Conservation (phyloP, 2,329 filamentous ascomycete genomes). For the Alternaria dauci region DNA sequence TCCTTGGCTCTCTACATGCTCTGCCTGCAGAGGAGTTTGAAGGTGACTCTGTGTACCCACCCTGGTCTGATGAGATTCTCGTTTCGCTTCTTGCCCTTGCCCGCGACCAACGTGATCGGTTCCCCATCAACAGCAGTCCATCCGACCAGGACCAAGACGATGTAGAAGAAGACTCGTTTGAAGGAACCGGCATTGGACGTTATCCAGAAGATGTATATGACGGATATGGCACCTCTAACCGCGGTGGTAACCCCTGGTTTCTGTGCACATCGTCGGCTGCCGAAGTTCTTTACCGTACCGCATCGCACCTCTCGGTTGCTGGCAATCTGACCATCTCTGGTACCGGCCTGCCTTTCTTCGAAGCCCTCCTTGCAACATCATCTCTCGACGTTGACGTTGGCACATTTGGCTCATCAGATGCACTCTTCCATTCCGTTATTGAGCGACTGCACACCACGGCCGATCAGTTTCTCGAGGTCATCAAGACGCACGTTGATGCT, state of each 20-base stretch:
- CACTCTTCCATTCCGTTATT: conserved; percentile 41
- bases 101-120: conserved; percentile 47
- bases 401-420: conserved; percentile 39
- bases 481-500: conserved; percentile 50
- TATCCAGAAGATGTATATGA: conserved; percentile 57
- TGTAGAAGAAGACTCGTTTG: conserved; percentile 19
- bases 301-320: conserved; percentile 38
- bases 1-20: conserved; percentile 52
- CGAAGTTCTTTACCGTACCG: conserved; percentile 51
- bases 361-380: conserved; percentile 41
- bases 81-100: conserved; percentile 46
- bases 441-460: conserved; percentile 45
- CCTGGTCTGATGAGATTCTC: conserved; percentile 52
- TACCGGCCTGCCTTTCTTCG: conserved; percentile 49
- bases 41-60: conserved; percentile 38
- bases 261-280: conserved; percentile 55
- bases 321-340: conserved; percentile 44
- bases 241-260: conserved; percentile 54
- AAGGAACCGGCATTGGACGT: conserved; percentile 52
- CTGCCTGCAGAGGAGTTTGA: conserved; percentile 27
- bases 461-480: conserved; percentile 54
- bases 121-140: conserved; percentile 50
- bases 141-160: conserved; percentile 19
- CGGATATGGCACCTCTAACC: conserved; percentile 43
- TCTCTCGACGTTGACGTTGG: conserved; percentile 31